Percentiles rank a stretch among this genome's conserved stretches.
These are phyloP conservation scores for Alternaria sp. DNA, from an alignment of 2,329 filamentous ascomycete species.

Conservation along the genomic window DNA sequence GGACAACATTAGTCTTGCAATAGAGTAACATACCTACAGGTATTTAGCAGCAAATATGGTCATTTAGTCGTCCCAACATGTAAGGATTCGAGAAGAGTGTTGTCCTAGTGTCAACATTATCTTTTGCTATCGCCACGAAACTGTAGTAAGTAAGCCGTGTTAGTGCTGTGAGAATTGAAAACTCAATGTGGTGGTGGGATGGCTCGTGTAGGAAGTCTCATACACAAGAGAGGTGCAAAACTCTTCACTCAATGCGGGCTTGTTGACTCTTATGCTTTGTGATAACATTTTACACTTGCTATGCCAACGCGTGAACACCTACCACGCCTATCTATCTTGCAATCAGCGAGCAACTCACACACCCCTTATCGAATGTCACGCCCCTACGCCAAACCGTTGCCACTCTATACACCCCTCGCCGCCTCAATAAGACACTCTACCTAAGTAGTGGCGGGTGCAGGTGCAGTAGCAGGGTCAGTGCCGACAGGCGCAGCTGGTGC, in stretches of 20 bases:
- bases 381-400: conserved; percentile 9
- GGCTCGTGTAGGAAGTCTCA: neutral
- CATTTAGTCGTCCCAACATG: neutral
- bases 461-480: conserved; percentile 24
- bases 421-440: neutral
- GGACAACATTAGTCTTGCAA: neutral
- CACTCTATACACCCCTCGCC: neutral
- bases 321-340: conserved; percentile 14
- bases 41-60: neutral
- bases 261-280: conserved; percentile 6
- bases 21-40: neutral
- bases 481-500: conserved; percentile 29
- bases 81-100: neutral
- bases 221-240: neutral
- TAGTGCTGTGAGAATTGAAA: neutral
- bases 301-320: conserved; percentile 4
- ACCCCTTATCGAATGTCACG: conserved; percentile 3
- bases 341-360: neutral
- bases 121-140: neutral
- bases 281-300: conserved; percentile 11
- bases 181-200: neutral
- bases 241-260: neutral
- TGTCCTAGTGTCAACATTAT: neutral
- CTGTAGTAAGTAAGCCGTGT: neutral
- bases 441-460: conserved; percentile 51